These are phyloP conservation scores for Arthrobotrys entomopaga DNA, from an alignment of 2,329 filamentous ascomycete genomes.

Conservation along the genomic window DNA sequence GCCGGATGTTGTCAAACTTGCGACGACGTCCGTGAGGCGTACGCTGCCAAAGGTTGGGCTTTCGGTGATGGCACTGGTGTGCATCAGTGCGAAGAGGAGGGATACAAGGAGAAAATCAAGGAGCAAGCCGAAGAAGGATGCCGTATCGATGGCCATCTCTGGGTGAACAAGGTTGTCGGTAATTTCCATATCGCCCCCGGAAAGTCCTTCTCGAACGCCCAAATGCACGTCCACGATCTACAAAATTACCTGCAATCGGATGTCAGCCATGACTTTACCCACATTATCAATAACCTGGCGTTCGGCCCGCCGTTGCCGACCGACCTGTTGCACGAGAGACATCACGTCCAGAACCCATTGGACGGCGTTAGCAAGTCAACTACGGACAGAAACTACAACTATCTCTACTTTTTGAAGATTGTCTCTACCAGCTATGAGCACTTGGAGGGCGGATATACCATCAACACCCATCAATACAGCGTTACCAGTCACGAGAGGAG, in stretches of 20 bases:
- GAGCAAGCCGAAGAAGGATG: conserved; percentile 91
- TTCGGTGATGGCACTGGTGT: conserved; percentile 92
- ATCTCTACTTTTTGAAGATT: conserved; percentile 99
- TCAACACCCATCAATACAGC: conserved; percentile 98
- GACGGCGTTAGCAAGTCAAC: conserved; percentile 82
- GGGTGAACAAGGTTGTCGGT: conserved; percentile 97
- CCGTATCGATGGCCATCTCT: conserved; percentile 87
- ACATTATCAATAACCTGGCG: conserved; percentile 85
- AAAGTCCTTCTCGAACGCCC: conserved; percentile 93
- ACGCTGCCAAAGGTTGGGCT: conserved; percentile 87
- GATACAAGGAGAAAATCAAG: conserved; percentile 89
- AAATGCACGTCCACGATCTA: conserved; percentile 97
- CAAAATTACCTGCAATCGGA: conserved; percentile 89
- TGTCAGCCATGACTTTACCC: conserved; percentile 84
- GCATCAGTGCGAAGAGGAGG: conserved; percentile 93
- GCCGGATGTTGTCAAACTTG: conserved; percentile 96
- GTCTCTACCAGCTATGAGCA: conserved; percentile 95
- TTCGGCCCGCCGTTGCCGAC: conserved; percentile 90
- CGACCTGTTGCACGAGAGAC: conserved; percentile 38
- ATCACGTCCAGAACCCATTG: conserved; percentile 83
- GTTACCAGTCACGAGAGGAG: conserved; percentile 96
- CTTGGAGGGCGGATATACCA: conserved; percentile 78
- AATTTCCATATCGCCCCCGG: conserved; percentile 99
- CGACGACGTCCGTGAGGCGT: conserved; percentile 94
- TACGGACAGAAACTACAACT: conserved; percentile 87